These are phyloP conservation scores for Colletotrichum godetiae DNA, from an alignment of 2,329 filamentous ascomycete genomes.

Conservation along the genomic window DNA sequence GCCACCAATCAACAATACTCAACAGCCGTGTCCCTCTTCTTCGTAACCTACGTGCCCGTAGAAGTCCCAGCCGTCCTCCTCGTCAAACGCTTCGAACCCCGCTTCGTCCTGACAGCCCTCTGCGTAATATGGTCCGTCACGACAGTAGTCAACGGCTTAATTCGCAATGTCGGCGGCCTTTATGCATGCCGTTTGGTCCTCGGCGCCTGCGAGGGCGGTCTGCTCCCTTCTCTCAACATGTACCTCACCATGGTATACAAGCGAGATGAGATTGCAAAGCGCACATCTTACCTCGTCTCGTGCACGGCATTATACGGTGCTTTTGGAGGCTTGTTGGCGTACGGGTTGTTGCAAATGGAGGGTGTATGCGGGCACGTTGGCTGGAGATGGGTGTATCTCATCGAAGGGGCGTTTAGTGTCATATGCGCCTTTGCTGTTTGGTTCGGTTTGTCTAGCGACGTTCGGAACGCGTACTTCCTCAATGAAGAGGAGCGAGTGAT, in stretches of 20 bases:
- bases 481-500: conserved; percentile 59
- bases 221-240: conserved; percentile 59
- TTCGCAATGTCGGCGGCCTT: conserved; percentile 52
- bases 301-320: conserved; percentile 62
- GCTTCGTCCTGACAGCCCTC: conserved; percentile 42
- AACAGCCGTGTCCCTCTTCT: conserved; percentile 55
- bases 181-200: conserved; percentile 58
- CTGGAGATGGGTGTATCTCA: conserved; percentile 63
- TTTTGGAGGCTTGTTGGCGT: conserved; percentile 56
- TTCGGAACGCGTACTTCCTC: conserved; percentile 59
- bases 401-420: conserved; percentile 60
- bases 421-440: conserved; percentile 56
- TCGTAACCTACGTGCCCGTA: conserved; percentile 61
- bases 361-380: conserved; percentile 48
- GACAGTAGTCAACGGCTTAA: conserved; percentile 60
- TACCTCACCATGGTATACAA: conserved; percentile 53
- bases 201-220: conserved; percentile 58
- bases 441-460: conserved; percentile 59
- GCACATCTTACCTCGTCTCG: conserved; percentile 55
- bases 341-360: conserved; percentile 56
- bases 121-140: conserved; percentile 58
- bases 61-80: conserved; percentile 47
- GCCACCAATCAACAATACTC: conserved; percentile 54
- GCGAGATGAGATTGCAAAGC: conserved; percentile 39
- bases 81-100: conserved; percentile 46